Evolutionary conservation across 176 grass and related monocot species (phyloP).

Genomic region (Puya raimondii): DNA sequence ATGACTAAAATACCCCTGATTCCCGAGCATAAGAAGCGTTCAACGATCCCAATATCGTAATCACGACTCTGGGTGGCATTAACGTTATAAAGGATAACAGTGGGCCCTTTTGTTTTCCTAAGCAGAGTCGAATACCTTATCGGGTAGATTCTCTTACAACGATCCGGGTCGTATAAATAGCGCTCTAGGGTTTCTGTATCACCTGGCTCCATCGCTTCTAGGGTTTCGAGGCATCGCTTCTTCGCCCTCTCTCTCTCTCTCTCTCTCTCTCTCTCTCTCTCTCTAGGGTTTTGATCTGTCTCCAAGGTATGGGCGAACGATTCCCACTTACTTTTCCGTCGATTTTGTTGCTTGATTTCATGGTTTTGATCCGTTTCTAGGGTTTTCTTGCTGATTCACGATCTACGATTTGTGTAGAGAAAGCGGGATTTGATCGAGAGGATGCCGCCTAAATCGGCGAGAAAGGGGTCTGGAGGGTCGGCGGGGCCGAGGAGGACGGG

Average conservation of each 20-base stretch:
- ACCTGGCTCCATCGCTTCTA: not conserved
- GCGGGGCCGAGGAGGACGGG: constrained; percentile 21
- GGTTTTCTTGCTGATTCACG: not conserved
- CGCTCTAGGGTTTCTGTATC: not conserved
- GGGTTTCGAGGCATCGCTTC: not conserved
- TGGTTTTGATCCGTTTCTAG: not conserved
- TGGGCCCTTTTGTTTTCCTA: not conserved
- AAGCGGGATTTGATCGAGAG: constrained; percentile 14
- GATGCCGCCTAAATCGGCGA: constrained; percentile 59
- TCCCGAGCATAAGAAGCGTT: not conserved
- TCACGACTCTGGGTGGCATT: not conserved
- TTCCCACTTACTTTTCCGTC: not conserved
- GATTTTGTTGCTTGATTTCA: not conserved
- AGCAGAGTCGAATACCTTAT: not conserved
- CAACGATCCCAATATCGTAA: not conserved
- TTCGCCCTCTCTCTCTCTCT: too few relatives aligned
- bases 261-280: not conserved
- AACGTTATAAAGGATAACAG: not conserved
- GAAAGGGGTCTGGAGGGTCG: constrained; percentile 19
- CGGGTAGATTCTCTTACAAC: not conserved
- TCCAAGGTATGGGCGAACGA: not conserved
- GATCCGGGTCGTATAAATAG: not conserved
- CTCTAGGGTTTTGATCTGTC: not conserved
- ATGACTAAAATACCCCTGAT: not conserved
- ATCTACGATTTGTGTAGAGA: constrained; percentile 6